Percentiles rank a stretch among this genome's conserved stretches.
phyloP scores from a whole-genome alignment of 257 asterid species.

The Perilla frutescens region DNA sequence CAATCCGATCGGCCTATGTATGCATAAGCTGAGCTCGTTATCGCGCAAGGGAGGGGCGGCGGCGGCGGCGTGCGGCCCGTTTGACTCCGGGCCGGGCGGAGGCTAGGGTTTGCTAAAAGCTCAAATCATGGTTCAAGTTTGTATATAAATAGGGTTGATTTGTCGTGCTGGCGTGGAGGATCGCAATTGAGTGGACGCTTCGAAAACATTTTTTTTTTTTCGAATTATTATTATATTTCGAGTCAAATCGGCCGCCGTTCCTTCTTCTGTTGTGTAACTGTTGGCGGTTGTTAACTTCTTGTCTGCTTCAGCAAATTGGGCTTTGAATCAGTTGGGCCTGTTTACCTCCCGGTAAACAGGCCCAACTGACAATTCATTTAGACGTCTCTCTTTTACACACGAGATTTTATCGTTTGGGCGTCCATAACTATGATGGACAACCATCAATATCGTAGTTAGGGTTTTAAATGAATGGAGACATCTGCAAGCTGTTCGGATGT shows the following conservation, averaged over 20 bases:
- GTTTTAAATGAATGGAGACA: too few species aligned
- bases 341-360: too few species aligned
- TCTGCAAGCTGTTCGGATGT: too few species aligned
- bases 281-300: neutral
- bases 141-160: neutral
- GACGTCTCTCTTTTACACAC: too few species aligned
- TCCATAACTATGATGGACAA: too few species aligned
- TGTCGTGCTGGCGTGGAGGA: slow-evolving; percentile 31
- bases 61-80: slow-evolving; percentile 19
- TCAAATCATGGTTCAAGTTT: neutral
- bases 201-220: neutral
- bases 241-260: neutral
- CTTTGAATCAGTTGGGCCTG: too few species aligned
- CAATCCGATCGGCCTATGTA: slow-evolving; percentile 13
- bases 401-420: too few species aligned
- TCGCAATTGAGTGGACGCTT: neutral
- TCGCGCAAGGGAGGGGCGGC: neutral
- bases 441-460: too few species aligned
- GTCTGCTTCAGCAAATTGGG: neutral
- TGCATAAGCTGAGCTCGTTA: neutral
- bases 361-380: too few species aligned
- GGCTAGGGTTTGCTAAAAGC: slow-evolving; percentile 36
- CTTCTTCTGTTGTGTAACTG: neutral
- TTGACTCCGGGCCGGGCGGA: slow-evolving; percentile 29
- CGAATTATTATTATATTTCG: neutral